Evolutionary conservation across 306 rosid species (phyloP), one percentile per base, ranked within the genome.

Genomic region (Rubus parviflorus): DNA sequence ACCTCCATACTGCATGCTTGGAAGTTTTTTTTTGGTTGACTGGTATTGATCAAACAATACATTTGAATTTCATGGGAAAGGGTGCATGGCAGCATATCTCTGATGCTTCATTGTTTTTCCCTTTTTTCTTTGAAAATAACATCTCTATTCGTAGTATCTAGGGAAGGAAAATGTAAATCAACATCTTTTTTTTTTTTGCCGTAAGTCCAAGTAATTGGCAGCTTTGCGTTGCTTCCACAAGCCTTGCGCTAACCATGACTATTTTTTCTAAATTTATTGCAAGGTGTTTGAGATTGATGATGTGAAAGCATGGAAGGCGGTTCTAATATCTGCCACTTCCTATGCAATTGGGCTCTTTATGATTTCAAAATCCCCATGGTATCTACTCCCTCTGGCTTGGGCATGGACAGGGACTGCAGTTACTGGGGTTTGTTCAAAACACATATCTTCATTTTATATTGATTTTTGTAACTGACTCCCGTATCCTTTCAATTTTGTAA

Each of bases 311-410:
- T 92, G 93, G 97, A 92, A 83, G 85, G 79, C 97, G 62, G 91
- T 95, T 77, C 76, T 95, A 78, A 90, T 89, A 88, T 92, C 97
- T 2, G 86, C 76, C 74, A 88, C 96, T 84, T 90, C 99, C 64
- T 95, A 90, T 79, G 89, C 96, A 4, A 38, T 95, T 81, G 97
- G 99, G 61, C 91, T 95, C 68, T 79, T 75, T 66, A 79, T 92
- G 92, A 92, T 95, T 85, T 77, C 97, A 48, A 95, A 95, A 87
- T 85, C 96, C 78, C 99, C 97, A 41, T 95, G 96, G 97, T 95
- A 95, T 86, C 87, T 95, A 57, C 99, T 95, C 81, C 97, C 99
- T 83, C 81, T 95, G 78, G 99, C 99, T 75, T 95, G 99, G 99
- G 99, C 94, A 22, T 95, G 97, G 97, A 95, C 97, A 1, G 99